Conservation (phyloP, 495 filamentous ascomycete species). For the Parathielavia appendiculata region DNA sequence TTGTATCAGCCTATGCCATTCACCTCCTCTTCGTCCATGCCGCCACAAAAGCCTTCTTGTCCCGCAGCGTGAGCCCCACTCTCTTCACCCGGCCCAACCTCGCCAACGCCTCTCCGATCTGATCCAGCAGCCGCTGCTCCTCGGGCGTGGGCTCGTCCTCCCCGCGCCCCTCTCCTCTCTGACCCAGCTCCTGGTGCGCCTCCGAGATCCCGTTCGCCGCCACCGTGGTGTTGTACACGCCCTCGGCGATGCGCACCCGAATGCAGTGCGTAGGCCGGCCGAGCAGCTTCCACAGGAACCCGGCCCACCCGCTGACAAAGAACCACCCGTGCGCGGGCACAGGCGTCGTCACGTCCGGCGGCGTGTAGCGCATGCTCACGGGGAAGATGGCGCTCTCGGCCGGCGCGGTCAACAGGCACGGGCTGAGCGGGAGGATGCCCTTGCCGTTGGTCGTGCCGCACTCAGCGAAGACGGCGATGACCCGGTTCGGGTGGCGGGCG, state of each 20-base stretch:
- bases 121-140: constrained; percentile 62
- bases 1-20: constrained; percentile 3
- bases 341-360: constrained; percentile 85
- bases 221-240: constrained; percentile 42
- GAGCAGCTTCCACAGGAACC: constrained; percentile 81
- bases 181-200: constrained; percentile 18
- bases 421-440: constrained; percentile 80
- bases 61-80: constrained; percentile 72
- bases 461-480: constrained; percentile 85
- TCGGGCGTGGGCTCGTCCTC: constrained; percentile 42
- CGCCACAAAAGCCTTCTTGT: constrained; percentile 77
- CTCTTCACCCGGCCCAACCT: constrained; percentile 85
- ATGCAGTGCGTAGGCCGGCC: constrained; percentile 82
- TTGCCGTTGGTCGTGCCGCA: constrained; percentile 90
- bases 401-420: constrained; percentile 61
- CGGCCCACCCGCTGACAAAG: constrained; percentile 39
- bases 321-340: constrained; percentile 50
- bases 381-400: constrained; percentile 73
- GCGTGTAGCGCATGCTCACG: constrained; percentile 79
- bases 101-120: constrained; percentile 80
- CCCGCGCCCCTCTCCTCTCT: constrained; percentile 34
- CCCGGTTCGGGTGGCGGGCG: constrained; percentile 60
- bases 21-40: constrained; percentile 44
- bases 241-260: constrained; percentile 79
- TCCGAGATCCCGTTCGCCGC: constrained; percentile 25